Conservation (phyloP, 106 monocot species). For the Iris macrosiphon region DNA sequence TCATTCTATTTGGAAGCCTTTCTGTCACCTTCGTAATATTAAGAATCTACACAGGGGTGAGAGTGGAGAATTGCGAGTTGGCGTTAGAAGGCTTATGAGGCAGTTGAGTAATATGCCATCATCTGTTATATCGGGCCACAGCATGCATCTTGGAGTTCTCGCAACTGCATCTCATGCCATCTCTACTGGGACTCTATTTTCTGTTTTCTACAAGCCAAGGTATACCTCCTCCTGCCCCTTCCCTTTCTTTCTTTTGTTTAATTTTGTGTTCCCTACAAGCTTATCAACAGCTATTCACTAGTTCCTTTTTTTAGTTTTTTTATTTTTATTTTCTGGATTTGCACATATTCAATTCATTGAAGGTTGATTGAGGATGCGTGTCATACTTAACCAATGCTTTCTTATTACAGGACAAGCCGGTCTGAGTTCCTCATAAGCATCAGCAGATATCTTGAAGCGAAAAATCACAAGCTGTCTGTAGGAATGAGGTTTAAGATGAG, state of each 20-base stretch:
- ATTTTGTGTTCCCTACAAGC: too few relatives aligned
- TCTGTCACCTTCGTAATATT: too few relatives aligned
- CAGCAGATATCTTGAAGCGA: conserved; percentile 70
- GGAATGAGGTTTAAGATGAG: conserved; percentile 95
- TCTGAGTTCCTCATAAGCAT: conserved; percentile 74
- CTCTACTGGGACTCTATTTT: conserved; percentile 77
- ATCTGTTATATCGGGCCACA: conserved; percentile 84
- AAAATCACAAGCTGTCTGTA: conserved; percentile 54
- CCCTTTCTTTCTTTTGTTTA: too few relatives aligned
- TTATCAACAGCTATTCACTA: too few relatives aligned
- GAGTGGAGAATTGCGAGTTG: conserved; percentile 72
- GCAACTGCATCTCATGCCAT: conserved; percentile 92
- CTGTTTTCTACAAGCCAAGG: conserved; percentile 92
- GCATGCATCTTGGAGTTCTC: conserved; percentile 90
- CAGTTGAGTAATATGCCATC: conserved; percentile 76
- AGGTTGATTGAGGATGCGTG: too few relatives aligned
- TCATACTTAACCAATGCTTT: too few relatives aligned
- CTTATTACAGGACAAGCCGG: conserved; percentile 54
- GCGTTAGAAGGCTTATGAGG: conserved; percentile 68
- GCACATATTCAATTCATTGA: too few relatives aligned
- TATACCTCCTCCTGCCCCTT: too few relatives aligned
- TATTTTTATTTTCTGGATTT: too few relatives aligned
- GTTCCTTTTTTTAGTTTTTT: too few relatives aligned
- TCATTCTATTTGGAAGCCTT: too few relatives aligned
- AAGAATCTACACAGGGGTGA: conserved; percentile 66